These are phyloP conservation scores for Xylaria cubensis DNA, from an alignment of 495 filamentous ascomycete species.

Conservation along the genomic window DNA sequence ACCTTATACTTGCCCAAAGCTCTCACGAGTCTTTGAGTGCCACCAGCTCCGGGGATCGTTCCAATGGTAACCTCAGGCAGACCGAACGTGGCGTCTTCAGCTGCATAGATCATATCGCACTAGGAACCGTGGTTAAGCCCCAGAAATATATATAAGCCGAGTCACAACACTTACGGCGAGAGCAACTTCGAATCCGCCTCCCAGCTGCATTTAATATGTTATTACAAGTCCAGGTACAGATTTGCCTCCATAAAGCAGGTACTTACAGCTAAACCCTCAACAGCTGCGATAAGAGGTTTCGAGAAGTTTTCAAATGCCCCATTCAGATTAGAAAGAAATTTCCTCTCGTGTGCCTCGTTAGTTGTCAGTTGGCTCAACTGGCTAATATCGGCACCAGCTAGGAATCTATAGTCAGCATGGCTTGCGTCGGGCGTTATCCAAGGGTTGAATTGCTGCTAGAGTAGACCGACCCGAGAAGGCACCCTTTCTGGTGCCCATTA, in stretches of 20 bases:
- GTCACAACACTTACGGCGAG: conserved; percentile 35
- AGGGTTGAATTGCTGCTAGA: conserved; percentile 3
- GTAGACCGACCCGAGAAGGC: conserved; percentile 45
- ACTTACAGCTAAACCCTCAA: conserved; percentile 44
- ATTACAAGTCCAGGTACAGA: background rate
- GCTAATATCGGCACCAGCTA: conserved; percentile 50
- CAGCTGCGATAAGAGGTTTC: conserved; percentile 46
- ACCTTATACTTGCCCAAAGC: conserved; percentile 51
- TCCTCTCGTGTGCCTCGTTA: conserved; percentile 34
- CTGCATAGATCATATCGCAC: conserved; percentile 52
- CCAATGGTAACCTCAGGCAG: conserved; percentile 54
- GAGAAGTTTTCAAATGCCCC: conserved; percentile 39
- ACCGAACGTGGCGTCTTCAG: conserved; percentile 45
- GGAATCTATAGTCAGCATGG: conserved; percentile 16
- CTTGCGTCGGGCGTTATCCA: background rate
- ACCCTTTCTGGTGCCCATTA: conserved; percentile 41
- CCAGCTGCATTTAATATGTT: conserved; percentile 33
- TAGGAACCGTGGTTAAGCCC: background rate
- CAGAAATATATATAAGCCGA: background rate
- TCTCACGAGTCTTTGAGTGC: conserved; percentile 49
- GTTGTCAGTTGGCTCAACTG: conserved; percentile 44
- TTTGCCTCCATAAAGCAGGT: conserved; percentile 9
- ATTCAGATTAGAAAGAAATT: conserved; percentile 47
- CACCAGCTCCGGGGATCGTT: conserved; percentile 51
- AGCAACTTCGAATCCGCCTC: conserved; percentile 47